Evolutionary conservation across 2,329 filamentous ascomycete genomes (phyloP).

Genomic region (Ascochyta pisi): DNA sequence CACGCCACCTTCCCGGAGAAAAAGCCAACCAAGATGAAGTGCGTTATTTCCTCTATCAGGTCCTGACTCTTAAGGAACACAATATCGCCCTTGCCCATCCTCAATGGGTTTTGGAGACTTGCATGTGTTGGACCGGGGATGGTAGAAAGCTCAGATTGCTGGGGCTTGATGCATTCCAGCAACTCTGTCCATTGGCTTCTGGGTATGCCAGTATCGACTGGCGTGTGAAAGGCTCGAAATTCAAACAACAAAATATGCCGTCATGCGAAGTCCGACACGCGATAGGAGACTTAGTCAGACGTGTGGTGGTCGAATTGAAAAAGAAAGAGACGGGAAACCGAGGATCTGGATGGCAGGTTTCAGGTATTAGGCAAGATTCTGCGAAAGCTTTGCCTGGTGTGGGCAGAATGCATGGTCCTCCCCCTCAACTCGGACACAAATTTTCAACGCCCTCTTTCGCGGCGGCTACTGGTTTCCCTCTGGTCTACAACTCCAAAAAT

Average conservation of each 20-base stretch:
- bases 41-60: slow-evolving; percentile 29
- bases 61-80: slow-evolving; percentile 24
- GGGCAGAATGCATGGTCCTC: not conserved
- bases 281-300: slow-evolving; percentile 1
- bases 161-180: slow-evolving; percentile 8
- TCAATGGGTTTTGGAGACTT: slow-evolving; percentile 38
- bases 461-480: not conserved
- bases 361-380: not conserved
- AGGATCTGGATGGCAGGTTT: not conserved
- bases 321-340: slow-evolving; percentile 1
- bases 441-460: not conserved
- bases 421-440: not conserved
- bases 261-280: not conserved
- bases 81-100: slow-evolving; percentile 22
- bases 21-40: slow-evolving; percentile 22
- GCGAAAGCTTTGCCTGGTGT: not conserved
- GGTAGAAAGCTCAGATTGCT: slow-evolving; percentile 21
- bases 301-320: not conserved
- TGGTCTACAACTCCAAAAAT: not conserved
- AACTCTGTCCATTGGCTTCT: slow-evolving; percentile 21
- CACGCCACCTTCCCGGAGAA: slow-evolving; percentile 11
- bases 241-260: not conserved
- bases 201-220: slow-evolving; percentile 12
- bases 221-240: not conserved
- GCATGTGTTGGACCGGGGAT: slow-evolving; percentile 25